Conservation (phyloP, 441 rosid species). For the California macrophylla region DNA sequence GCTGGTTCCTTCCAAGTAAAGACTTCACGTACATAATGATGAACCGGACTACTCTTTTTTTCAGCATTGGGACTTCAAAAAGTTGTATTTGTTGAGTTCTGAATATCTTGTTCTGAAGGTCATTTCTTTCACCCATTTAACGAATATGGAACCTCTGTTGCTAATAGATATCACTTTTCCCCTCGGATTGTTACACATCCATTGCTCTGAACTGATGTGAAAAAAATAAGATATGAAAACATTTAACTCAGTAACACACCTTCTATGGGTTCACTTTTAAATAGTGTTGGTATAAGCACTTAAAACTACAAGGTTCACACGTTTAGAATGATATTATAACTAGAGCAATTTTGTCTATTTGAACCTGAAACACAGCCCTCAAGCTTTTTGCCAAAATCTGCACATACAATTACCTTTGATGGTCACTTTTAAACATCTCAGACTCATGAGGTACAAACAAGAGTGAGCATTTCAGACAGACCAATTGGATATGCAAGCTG, state of each 20-base stretch:
- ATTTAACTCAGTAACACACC: no score
- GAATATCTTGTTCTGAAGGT: background rate
- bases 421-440: background rate
- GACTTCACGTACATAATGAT: background rate
- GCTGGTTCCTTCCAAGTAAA: slow-evolving; percentile 4
- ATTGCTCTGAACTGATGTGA: background rate
- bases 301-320: background rate
- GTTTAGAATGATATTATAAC: background rate
- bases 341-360: background rate
- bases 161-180: no score
- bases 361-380: background rate
- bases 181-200: background rate
- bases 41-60: background rate
- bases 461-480: slow-evolving; percentile 4
- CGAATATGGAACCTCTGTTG: background rate
- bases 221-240: no score
- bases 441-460: background rate
- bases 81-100: background rate
- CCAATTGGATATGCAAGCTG: slow-evolving; percentile 25
- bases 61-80: background rate
- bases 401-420: background rate
- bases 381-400: background rate
- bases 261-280: background rate
- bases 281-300: background rate
- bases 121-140: background rate